Base-by-base conservation (phyloP, 495 filamentous ascomycete species). In the Wilcoxina mikolae region DNA sequence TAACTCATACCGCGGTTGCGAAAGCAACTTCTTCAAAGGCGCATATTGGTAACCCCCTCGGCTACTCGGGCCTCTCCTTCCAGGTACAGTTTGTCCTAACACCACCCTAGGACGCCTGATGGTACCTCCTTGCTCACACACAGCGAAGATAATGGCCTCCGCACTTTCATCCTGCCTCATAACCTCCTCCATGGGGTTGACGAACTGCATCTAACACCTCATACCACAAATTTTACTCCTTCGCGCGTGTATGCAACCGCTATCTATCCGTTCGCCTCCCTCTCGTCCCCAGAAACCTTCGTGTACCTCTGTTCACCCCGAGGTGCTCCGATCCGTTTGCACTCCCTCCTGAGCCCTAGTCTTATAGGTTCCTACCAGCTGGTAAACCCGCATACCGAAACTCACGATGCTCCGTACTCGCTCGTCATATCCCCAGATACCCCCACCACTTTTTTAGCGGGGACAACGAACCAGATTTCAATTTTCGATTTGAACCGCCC, bases 111-210 rank as follows among this genome's bases (percentile, higher is more conserved):
- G 27, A 43, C 46, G 20, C 28, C 84, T 44, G 89, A 95, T 64
- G 87, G 90, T 15, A 91, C 87, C 9, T 78, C 78, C 4, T 69
- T 95, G 45, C 64, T 98, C 61, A 84, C 87, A n/a, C 75, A 76
- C 24, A 81, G 75, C 35, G 79, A 78, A 4, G 75, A 85, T 55
- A 78, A 88, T 59, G 71, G 69, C 45, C 72, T 93, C 39, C 73
- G 78, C 48, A 78, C 80, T 11, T 91, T 80, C 67, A 76, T 93
- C 27, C 61, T 95, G 41, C 86, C 87, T 0, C 71, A 73, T 10
- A 75, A 82, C 63, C 78, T 94, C 23, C 77, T 94, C 29, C n/a
- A n/a, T n/a, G 74, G 80, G 10, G 69, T 74, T 20, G 68, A 66
- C 29, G 41, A 69, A 2, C 59, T 62, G 1, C 73, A 76, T 2